Conservation (phyloP, 257 asterid genomes). For the Capsicum baccatum region DNA sequence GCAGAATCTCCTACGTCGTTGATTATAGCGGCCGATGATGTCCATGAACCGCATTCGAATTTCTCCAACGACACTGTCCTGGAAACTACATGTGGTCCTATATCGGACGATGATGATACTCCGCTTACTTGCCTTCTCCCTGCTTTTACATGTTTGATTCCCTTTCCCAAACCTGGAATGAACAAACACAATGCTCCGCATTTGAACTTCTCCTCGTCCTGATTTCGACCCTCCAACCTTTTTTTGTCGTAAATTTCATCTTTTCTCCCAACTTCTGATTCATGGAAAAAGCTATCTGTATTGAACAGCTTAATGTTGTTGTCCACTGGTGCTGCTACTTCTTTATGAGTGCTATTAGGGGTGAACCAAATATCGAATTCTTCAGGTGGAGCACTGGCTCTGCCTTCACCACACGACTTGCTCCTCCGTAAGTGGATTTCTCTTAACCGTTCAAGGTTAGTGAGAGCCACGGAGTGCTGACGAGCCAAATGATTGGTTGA, state of each 20-base stretch:
- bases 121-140: slow-evolving; percentile 46
- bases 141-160: slow-evolving; percentile 47
- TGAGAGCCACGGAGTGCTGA: slow-evolving; percentile 71
- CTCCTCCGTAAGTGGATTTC: slow-evolving; percentile 63
- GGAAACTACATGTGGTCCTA: slow-evolving; percentile 44
- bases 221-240: background rate
- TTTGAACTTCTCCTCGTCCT: slow-evolving; percentile 54
- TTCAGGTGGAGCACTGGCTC: slow-evolving; percentile 60
- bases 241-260: background rate
- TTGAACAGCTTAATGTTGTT: background rate
- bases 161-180: slow-evolving; percentile 76
- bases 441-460: slow-evolving; percentile 65
- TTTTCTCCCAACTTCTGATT: slow-evolving; percentile 13
- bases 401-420: slow-evolving; percentile 80
- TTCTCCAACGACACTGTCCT: slow-evolving; percentile 74
- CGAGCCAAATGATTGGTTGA: slow-evolving; percentile 42
- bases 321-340: background rate
- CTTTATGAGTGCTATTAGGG: background rate
- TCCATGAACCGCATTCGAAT: slow-evolving; percentile 88
- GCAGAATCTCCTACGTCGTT: slow-evolving; percentile 40
- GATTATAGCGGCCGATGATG: slow-evolving; percentile 55
- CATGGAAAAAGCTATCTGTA: background rate
- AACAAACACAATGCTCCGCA: slow-evolving; percentile 79
- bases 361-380: slow-evolving; percentile 63
- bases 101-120: slow-evolving; percentile 27